Base-by-base conservation (phyloP, 2,329 filamentous ascomycete species). In the Pestalotiopsis sp. region DNA sequence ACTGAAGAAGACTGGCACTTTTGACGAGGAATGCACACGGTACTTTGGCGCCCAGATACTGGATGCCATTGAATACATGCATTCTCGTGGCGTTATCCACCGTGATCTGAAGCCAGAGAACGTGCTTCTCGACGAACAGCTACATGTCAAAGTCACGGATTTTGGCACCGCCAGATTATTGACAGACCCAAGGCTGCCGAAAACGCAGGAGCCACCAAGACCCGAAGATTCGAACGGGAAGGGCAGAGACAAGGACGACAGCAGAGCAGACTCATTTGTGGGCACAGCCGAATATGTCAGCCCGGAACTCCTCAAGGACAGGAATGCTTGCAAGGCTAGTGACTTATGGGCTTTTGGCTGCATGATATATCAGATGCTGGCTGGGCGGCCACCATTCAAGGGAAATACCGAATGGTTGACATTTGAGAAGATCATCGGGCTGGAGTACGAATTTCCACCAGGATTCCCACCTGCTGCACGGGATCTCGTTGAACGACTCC, bases 311-410 rank as follows among this genome's bases (percentile, higher is more conserved):
- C 85, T 99, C 67, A 97, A 94, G 38, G 94, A 97, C 77, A 98
- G 98, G 83, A 97, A 93, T 76, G 96, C 95, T 23, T 98, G 95
- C 84, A 99, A 98, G 82, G 94, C 95, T 58, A 98, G 96, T 80
- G 96, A 99, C 81, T 82, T 99, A 64, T 99, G 96, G 96, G 96
- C 96, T 2, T 99, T 97, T 83, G 96, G 96, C 11, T 99, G 96
- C 83, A 99, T 99, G 74, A 90, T 99, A 71, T 99, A 97, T 79
- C 96, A 99, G 80, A 87, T 99, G 31, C 85, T 99, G 41, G 93
- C 93, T n/a, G 96, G 96, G n/a, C 87, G 96, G 70, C 96, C 96
- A 5, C 96, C 96, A 0, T 99, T 99, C 85, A 99, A 99, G 80
- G 96, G 93, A 56, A 92, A 88, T 14, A 98, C 97, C 74, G 96